These are phyloP conservation scores for Rhizophora mangle DNA, from an alignment of 345 rosid genomes.

Conservation along the genomic window DNA sequence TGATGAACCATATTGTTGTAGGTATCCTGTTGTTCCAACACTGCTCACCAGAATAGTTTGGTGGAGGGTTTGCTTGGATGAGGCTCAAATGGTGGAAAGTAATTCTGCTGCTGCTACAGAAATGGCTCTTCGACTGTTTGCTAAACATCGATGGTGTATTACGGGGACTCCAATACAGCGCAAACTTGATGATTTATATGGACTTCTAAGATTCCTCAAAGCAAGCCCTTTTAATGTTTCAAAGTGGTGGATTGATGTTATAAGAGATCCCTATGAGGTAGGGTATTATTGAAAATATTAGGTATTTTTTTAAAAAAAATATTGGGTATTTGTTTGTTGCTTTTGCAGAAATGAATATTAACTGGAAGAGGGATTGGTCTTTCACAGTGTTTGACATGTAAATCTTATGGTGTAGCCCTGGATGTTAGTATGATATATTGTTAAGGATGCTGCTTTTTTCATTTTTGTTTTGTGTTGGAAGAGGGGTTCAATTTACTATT, in stretches of 20 bases:
- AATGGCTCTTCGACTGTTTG: conserved; percentile 81
- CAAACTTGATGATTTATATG: conserved; percentile 89
- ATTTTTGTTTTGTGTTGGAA: no score
- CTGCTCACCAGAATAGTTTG: conserved; percentile 84
- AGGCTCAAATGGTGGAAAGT: conserved; percentile 99
- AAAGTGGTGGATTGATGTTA: conserved; percentile 91
- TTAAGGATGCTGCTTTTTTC: no score
- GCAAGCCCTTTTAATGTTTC: conserved; percentile 71
- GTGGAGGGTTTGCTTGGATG: conserved; percentile 99
- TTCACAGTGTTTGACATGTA: neutral
- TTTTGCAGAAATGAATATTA: neutral
- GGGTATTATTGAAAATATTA: conserved; percentile 8
- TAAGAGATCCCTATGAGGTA: conserved; percentile 92
- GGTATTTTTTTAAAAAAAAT: neutral
- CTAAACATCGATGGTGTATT: conserved; percentile 89
- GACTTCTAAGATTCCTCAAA: conserved; percentile 77
- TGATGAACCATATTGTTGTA: conserved; percentile 30
- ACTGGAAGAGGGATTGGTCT: neutral
- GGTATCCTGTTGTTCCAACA: conserved; percentile 96
- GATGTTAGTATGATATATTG: no score
- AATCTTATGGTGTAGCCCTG: no score
- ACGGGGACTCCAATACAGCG: conserved; percentile 97
- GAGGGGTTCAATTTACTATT: no score
- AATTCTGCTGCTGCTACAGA: conserved; percentile 91
- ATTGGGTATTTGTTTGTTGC: neutral